phyloP scores from a whole-genome alignment of 164 flowering plant species.

The Kingdonia uniflora region DNA sequence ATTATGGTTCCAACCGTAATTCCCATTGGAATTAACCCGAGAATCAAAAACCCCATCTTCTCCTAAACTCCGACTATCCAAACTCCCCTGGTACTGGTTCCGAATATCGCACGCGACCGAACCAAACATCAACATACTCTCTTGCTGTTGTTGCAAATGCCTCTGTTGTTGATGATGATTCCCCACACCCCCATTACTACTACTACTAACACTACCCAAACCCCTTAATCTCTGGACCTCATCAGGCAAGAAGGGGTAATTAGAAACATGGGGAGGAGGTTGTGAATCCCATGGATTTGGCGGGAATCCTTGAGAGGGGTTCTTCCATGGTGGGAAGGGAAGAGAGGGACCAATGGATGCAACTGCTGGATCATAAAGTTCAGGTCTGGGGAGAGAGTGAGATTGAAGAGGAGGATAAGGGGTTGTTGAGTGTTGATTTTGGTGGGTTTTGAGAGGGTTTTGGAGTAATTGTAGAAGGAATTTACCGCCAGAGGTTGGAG shows the following conservation, averaged over 20 bases:
- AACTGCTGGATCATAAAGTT: constrained; percentile 61
- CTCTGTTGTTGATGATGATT: neutral
- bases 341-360: constrained; percentile 65
- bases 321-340: constrained; percentile 20
- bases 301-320: too few relatives aligned
- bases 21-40: too few relatives aligned
- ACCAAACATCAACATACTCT: constrained; percentile 40
- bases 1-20: too few relatives aligned
- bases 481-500: constrained; percentile 47
- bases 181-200: neutral
- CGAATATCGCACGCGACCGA: constrained; percentile 25
- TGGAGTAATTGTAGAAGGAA: constrained; percentile 70
- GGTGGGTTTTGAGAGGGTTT: constrained; percentile 20
- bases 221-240: constrained; percentile 27
- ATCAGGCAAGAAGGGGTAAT: constrained; percentile 8
- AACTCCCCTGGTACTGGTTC: neutral
- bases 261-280: too few relatives aligned
- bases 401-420: constrained; percentile 2
- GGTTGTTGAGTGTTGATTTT: constrained; percentile 2
- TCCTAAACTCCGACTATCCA: too few relatives aligned
- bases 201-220: constrained; percentile 4
- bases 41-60: too few relatives aligned
- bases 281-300: neutral
- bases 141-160: constrained; percentile 13
- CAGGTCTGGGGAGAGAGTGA: neutral